Evolutionary conservation across 116 monocot species (phyloP).

Genomic region (Posidonia oceanica): DNA sequence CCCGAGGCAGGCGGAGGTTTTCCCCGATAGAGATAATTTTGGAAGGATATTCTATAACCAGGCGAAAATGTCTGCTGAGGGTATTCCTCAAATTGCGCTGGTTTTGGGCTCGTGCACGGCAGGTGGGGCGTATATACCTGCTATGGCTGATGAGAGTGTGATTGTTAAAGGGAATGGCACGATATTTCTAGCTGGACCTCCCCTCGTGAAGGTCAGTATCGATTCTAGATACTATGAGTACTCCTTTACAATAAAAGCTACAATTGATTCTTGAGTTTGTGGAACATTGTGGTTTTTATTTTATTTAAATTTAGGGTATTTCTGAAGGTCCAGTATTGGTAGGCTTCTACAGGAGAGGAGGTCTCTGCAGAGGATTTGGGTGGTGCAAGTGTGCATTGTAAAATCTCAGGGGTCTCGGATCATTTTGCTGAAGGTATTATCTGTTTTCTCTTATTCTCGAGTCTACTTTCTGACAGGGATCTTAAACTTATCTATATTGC

Average conservation of each 20-base stretch:
- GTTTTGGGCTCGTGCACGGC: conserved; percentile 99
- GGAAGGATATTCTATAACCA: conserved; percentile 99
- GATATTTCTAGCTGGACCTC: conserved; percentile 97
- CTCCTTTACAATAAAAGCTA: background rate
- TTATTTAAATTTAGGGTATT: conserved; percentile 22
- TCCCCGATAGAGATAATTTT: conserved; percentile 98
- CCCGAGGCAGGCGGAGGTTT: conserved; percentile 91
- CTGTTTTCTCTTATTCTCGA: background rate
- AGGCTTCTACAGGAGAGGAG: conserved; percentile 99
- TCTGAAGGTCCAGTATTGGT: conserved; percentile 59
- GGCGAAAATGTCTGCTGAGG: conserved; percentile 87
- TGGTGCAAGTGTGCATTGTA: conserved; percentile 92
- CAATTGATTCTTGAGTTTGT: conserved; percentile 1
- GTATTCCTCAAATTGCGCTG: conserved; percentile 95
- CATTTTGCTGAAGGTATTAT: conserved; percentile 85
- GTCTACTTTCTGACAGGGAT: too few relatives aligned
- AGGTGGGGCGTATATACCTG: conserved; percentile 99
- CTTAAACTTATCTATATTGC: too few relatives aligned
- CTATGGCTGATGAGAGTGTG: conserved; percentile 99
- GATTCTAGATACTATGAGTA: too few relatives aligned
- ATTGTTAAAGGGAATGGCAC: conserved; percentile 99
- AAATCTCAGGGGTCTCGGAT: conserved; percentile 94
- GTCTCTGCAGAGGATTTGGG: conserved; percentile 98
- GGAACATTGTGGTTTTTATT: background rate
- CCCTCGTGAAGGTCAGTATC: conserved; percentile 82